phyloP scores from a whole-genome alignment of 495 filamentous ascomycete genomes.

The Aspergillus heteromorphus region DNA sequence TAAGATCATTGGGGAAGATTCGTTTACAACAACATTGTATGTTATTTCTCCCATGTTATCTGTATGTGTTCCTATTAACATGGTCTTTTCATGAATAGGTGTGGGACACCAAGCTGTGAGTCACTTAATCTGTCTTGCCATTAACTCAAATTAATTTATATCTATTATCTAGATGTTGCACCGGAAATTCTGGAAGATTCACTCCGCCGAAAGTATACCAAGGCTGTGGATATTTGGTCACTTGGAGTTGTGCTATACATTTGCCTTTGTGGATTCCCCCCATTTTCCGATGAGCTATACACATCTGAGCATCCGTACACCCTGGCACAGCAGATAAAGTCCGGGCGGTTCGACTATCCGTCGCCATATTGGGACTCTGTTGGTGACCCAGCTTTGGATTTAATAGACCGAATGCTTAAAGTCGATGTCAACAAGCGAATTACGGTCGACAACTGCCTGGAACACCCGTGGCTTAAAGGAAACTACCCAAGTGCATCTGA shows the following conservation, averaged over 20 bases:
- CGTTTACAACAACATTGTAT: conserved; percentile 90
- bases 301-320: conserved; percentile 74
- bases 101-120: conserved; percentile 87
- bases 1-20: conserved; percentile 98
- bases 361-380: conserved; percentile 97
- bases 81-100: conserved; percentile 39
- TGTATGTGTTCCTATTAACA: conserved; percentile 6
- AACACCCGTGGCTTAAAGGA: conserved; percentile 82
- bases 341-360: conserved; percentile 86
- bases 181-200: conserved; percentile 86
- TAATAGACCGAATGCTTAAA: conserved; percentile 93
- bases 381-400: conserved; percentile 80
- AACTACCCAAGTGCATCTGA: conserved; percentile 52
- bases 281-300: conserved; percentile 90
- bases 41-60: conserved; percentile 17
- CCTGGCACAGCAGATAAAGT: conserved; percentile 84
- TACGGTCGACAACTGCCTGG: conserved; percentile 82
- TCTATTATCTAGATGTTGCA: conserved; percentile 67
- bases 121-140: conserved; percentile 5
- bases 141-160: not conserved
- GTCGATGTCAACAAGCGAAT: conserved; percentile 78
- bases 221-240: conserved; percentile 95
- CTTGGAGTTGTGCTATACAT: conserved; percentile 99
- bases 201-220: conserved; percentile 79
- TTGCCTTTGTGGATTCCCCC: conserved; percentile 95